Evolutionary conservation across 345 rosid genomes (phyloP).

Genomic region (Hypericum androsaemum): DNA sequence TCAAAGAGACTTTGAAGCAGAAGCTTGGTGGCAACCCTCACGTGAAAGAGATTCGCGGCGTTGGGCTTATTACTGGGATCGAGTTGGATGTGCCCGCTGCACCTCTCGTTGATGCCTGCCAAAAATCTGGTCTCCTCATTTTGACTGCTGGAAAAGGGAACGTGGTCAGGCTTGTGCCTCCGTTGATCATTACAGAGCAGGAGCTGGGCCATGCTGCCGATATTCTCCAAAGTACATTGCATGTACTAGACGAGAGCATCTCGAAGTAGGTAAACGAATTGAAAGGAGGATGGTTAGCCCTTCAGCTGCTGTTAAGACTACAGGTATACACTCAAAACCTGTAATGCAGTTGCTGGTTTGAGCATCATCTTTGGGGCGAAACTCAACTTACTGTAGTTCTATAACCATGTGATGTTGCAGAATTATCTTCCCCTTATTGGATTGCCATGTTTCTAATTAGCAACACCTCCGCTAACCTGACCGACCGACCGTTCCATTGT

Average conservation of each 20-base stretch:
- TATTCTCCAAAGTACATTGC: slow-evolving; percentile 24
- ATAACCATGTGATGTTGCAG: no score
- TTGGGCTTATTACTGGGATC: slow-evolving; percentile 70
- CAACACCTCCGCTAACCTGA: no score
- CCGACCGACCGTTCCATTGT: no score
- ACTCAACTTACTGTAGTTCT: no score
- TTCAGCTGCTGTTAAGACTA: no score
- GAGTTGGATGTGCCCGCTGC: slow-evolving; percentile 62
- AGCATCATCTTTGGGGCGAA: no score
- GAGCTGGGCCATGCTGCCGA: slow-evolving; percentile 61
- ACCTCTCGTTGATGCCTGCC: slow-evolving; percentile 63
- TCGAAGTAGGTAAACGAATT: neutral
- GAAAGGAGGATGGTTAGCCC: no score
- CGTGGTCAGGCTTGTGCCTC: slow-evolving; percentile 78
- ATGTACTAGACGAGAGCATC: slow-evolving; percentile 10
- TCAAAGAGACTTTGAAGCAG: slow-evolving; percentile 43
- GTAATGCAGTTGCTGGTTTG: no score
- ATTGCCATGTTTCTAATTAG: no score
- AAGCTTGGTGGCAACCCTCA: slow-evolving; percentile 57
- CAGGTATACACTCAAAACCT: no score
- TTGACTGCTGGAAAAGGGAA: slow-evolving; percentile 84
- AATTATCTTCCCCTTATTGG: no score
- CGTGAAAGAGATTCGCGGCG: slow-evolving; percentile 77
- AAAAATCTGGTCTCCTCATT: slow-evolving; percentile 59
- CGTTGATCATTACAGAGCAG: slow-evolving; percentile 65